A percentile compares a stretch with the other conserved stretches of the same genome.
Conservation (phyloP, 257 asterid species). For the Solanum chilense region DNA sequence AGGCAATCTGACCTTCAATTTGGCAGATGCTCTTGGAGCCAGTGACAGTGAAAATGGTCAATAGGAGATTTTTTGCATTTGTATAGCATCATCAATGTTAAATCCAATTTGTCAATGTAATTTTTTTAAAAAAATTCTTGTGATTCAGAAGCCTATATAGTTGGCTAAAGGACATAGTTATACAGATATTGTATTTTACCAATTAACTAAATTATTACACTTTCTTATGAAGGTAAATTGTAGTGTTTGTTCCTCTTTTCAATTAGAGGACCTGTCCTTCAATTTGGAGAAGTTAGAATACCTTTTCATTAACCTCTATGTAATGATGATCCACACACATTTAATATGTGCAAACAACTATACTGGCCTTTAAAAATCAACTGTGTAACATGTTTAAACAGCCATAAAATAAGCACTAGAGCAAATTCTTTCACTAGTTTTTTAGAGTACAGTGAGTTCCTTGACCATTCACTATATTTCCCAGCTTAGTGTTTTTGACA, state of each 20-base stretch:
- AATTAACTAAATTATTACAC: neutral
- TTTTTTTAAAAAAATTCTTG: neutral
- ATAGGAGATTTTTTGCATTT: neutral
- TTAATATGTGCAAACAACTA: neutral
- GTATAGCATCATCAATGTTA: neutral
- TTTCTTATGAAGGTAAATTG: neutral
- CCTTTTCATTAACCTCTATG: neutral
- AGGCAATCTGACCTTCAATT: slow-evolving; percentile 59
- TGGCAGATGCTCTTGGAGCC: slow-evolving; percentile 67
- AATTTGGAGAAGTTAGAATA: neutral
- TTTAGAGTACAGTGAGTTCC: neutral
- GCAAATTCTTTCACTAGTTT: neutral
- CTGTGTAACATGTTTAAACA: neutral
- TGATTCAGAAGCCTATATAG: neutral
- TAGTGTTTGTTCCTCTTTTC: neutral
- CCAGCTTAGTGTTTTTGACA: neutral
- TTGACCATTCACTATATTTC: neutral
- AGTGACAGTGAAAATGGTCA: neutral
- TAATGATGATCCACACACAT: neutral
- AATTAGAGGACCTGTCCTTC: neutral
- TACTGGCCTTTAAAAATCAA: neutral
- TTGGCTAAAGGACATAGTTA: neutral
- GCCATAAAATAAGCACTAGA: neutral
- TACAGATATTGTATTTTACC: neutral
- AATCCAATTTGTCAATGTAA: neutral